Conservation (phyloP, 768 basidiomycete species). For the Suillus decipiens region DNA sequence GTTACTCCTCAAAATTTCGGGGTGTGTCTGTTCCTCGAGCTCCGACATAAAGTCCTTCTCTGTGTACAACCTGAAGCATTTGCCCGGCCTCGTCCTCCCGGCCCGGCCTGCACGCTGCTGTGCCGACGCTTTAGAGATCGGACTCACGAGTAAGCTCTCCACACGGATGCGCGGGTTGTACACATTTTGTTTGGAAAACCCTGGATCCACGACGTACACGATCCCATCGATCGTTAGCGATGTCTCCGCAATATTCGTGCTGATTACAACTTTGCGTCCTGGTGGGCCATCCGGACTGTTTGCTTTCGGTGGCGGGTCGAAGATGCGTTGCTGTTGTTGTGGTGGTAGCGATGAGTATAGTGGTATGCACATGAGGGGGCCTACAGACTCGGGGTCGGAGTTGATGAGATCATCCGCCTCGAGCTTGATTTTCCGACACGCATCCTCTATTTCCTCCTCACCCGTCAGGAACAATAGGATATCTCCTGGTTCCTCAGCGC, state of each 20-base stretch:
- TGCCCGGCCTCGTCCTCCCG: conserved; percentile 93
- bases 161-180: conserved; percentile 98
- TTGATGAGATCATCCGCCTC: conserved; percentile 86
- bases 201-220: conserved; percentile 97
- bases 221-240: conserved; percentile 98
- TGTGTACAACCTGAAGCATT: conserved; percentile 96
- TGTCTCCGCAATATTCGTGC: conserved; percentile 98
- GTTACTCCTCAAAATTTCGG: conserved; percentile 94
- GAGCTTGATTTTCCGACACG: conserved; percentile 89
- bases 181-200: conserved; percentile 97
- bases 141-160: conserved; percentile 91
- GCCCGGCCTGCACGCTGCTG: conserved; percentile 97
- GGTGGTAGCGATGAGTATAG: conserved; percentile 95
- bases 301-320: conserved; percentile 80
- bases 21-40: conserved; percentile 96
- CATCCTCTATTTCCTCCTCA: conserved; percentile 98
- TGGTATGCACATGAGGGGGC: conserved; percentile 87
- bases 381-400: conserved; percentile 72
- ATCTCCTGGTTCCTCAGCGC: conserved; percentile 92
- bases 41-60: conserved; percentile 97
- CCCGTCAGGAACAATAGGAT: conserved; percentile 95
- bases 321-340: conserved; percentile 94
- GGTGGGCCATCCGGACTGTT: conserved; percentile 67
- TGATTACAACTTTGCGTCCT: conserved; percentile 91
- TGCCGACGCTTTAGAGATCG: conserved; percentile 96